Evolutionary conservation across 345 rosid species (phyloP), one percentile per base, ranked within the genome.

Genomic region (rapeseed (Brassica napus)): DNA sequence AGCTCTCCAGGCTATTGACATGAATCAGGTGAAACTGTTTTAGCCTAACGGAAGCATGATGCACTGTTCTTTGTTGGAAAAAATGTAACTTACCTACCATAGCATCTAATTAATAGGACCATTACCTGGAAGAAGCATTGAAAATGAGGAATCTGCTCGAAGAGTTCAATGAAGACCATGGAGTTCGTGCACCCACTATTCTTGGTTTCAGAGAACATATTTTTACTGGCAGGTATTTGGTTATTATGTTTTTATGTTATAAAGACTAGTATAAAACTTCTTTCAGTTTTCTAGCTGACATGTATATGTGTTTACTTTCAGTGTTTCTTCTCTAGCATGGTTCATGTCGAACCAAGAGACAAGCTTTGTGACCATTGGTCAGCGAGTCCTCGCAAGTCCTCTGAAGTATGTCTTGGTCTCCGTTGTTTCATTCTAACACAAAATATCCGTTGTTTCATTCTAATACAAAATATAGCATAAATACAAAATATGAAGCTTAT

Each of bases 321-420:
- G 98, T 88, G 98, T 95, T 65, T 95, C 99, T 44, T 95, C 99
- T 85, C 63, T 95, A 81, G 99, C 97, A 21, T 95, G 98, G 99
- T 93, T 95, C 82, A 95, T 95, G 99, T 95, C 98, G 42, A 95
- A 93, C 71, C 99, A 95, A 81, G 98, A 93, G 83, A 90, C 98
- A 6, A 95, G 99, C 74, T 95, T 95, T 58, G 98, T 95, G 67
- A 93, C 98, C 67, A 86, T 95, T 68, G 99, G 97, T 80, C 99
- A 95, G 81, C 88, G 99, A 85, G 98, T 95, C 82, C 94, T 93
- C 11, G 99, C 99, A 58, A 88, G 97, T 79, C 99, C 99, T 11
- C 81, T 95, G 76, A 93, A 91, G 99, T 95, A 91, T 12, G 90
- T 58, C 69, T 66, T 77, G 31, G 18, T 61, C 18, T 24, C 72